Evolutionary conservation across 2,329 filamentous ascomycete species (phyloP).

Genomic region (Penicillium sp.): DNA sequence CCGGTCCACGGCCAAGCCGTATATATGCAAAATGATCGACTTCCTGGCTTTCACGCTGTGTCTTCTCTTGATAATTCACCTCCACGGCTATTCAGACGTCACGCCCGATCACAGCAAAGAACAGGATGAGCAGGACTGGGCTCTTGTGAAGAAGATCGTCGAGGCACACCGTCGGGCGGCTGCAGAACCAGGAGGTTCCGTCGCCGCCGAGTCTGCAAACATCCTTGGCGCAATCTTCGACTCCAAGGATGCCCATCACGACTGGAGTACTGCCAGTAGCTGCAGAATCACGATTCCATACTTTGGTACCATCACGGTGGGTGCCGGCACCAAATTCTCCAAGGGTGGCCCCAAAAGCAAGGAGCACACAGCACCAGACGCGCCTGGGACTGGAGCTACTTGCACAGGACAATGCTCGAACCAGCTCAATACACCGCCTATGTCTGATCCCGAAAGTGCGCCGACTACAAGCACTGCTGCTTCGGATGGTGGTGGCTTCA

Average conservation of each 20-base stretch:
- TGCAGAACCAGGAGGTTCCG: constrained; percentile 37
- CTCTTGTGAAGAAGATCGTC: constrained; percentile 33
- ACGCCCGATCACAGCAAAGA: constrained; percentile 22
- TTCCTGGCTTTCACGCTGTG: constrained; percentile 48
- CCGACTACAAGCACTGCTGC: not conserved
- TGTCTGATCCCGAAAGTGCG: constrained; percentile 20
- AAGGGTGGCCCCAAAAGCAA: constrained; percentile 6
- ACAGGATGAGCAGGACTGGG: constrained; percentile 39
- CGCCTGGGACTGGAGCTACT: not conserved
- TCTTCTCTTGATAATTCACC: constrained; percentile 45
- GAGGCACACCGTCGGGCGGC: constrained; percentile 34
- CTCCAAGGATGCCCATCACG: constrained; percentile 13
- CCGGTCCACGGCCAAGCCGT: constrained; percentile 32
- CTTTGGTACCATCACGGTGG: constrained; percentile 45
- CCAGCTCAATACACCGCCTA: constrained; percentile 26
- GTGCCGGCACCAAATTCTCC: constrained; percentile 33
- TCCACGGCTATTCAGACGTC: constrained; percentile 37
- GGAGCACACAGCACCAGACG: constrained; percentile 9
- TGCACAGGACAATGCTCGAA: constrained; percentile 12
- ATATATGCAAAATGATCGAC: constrained; percentile 48
- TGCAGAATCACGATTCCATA: constrained; percentile 47
- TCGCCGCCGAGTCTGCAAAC: constrained; percentile 44
- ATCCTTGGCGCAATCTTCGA: constrained; percentile 40
- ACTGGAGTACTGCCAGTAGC: constrained; percentile 17
- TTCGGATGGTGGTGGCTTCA: not conserved